These are phyloP conservation scores for Cystofilobasidium ferigula DNA, from an alignment of 768 basidiomycete genomes.

Conservation along the genomic window DNA sequence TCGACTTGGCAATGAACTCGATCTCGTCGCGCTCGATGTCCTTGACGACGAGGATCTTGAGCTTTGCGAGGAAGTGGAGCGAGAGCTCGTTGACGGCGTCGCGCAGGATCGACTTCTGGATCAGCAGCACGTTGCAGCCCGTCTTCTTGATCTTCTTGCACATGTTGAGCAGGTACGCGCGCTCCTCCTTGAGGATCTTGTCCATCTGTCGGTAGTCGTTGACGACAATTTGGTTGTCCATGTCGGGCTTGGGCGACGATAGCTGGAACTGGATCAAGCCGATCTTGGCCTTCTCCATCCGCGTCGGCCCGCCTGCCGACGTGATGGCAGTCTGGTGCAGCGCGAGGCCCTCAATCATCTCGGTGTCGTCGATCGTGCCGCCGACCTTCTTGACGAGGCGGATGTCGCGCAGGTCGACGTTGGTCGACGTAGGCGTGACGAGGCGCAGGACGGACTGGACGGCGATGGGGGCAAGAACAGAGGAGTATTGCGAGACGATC, in stretches of 20 bases:
- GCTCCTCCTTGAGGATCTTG: conserved; percentile 97
- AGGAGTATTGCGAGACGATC: conserved; percentile 99
- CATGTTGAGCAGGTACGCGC: conserved; percentile 91
- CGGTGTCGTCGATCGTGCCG: conserved; percentile 97
- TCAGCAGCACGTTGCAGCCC: conserved; percentile 97
- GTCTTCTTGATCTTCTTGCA: conserved; percentile 99
- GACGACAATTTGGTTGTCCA: conserved; percentile 99
- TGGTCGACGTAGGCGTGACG: conserved; percentile 74
- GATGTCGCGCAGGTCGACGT: conserved; percentile 92
- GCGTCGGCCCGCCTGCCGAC: conserved; percentile 80
- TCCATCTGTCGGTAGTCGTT: conserved; percentile 99
- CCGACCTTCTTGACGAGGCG: conserved; percentile 96
- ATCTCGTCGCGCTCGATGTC: conserved; percentile 98
- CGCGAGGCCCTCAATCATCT: conserved; percentile 92
- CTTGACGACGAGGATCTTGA: conserved; percentile 92
- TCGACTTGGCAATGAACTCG: conserved; percentile 85
- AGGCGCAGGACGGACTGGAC: conserved; percentile 91
- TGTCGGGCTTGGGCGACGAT: conserved; percentile 94
- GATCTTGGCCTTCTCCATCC: conserved; percentile 97
- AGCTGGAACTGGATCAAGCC: conserved; percentile 97
- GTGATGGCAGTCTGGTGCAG: conserved; percentile 88
- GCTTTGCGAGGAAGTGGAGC: conserved; percentile 89
- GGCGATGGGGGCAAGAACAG: conserved; percentile 94
- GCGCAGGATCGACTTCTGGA: conserved; percentile 96
- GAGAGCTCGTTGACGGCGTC: conserved; percentile 98